Base-by-base conservation (phyloP, 495 filamentous ascomycete genomes). In the Talaromyces trachyspermus region DNA sequence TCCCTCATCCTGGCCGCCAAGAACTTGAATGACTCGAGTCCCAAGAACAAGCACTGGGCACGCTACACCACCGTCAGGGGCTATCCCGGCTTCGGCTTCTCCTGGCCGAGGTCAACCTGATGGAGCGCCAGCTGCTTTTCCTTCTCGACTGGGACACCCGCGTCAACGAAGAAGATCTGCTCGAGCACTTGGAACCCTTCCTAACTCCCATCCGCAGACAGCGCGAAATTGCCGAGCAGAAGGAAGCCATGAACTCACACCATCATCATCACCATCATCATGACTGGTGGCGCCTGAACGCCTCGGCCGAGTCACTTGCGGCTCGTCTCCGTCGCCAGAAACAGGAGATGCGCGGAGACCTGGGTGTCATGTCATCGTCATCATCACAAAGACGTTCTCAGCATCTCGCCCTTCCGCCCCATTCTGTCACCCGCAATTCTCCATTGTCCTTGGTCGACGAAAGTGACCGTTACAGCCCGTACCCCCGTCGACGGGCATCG, bases 1-100 rank as follows among this genome's bases (percentile, higher is more conserved):
- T 79, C 82, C 8, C 76, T 88, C 48, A 88, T 88, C 51, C 76
- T 88, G 23, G 81, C 84, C 7, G 84, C 84, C 7, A 88, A 88
- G 75, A 86, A 88, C 58, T 63, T 88, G 38, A 88, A 88, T 56
- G 84, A 88, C 70, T 95, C 90, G 40, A 95, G 89, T 20, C 92
- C 94, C 43, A 97, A 97, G 83, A 98, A 98, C 78, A 97, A 96
- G 80, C 92, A 98, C 74, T 98, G 92, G 92, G 89, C 92, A 22
- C 81, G 77, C 49, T 98, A 97, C 74, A 91, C 85, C 43, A 65
- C 69, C 32, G 81, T 92, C 48, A 79, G 83, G 54, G 83, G 82
- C 39, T 85, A 69, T 60, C 85, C 86, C 38, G 79, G 71, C 46
- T 98, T 97, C 62, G 85, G 90, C 51, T 98, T 97, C 75, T 89